phyloP scores from a whole-genome alignment of 176 grass and related monocot species.

The Oryza glaberrima region DNA sequence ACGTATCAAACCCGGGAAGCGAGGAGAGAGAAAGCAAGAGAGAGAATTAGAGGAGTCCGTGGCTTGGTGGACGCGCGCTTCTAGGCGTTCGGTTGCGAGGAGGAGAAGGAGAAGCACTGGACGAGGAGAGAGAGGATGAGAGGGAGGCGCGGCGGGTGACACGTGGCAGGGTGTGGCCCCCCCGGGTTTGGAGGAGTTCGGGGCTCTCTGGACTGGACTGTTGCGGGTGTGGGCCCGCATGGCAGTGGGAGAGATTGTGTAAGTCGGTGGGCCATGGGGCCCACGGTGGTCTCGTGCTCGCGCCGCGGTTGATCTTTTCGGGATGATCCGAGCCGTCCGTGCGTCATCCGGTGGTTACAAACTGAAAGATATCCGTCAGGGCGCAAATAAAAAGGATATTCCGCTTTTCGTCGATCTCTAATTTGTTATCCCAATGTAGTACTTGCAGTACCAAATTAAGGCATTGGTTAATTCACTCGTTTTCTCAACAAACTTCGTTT shows the following conservation, averaged over 20 bases:
- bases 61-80: background rate
- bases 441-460: background rate
- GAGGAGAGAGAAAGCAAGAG: background rate
- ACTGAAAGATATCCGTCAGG: too few species aligned
- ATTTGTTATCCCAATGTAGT: background rate
- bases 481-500: background rate
- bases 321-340: background rate
- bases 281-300: background rate
- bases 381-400: background rate
- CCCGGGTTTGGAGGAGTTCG: background rate
- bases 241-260: background rate
- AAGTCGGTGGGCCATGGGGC: too few species aligned
- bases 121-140: conserved; percentile 3
- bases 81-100: background rate
- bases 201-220: background rate
- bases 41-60: background rate
- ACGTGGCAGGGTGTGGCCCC: background rate
- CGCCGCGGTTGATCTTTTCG: background rate
- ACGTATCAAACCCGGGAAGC: background rate
- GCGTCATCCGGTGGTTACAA: background rate
- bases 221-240: background rate
- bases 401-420: background rate
- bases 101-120: background rate
- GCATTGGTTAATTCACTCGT: background rate
- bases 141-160: conserved; percentile 1